Evolutionary conservation across 352 stramenopile genomes (phyloP).

Genomic region (Blastocystis sp.): DNA sequence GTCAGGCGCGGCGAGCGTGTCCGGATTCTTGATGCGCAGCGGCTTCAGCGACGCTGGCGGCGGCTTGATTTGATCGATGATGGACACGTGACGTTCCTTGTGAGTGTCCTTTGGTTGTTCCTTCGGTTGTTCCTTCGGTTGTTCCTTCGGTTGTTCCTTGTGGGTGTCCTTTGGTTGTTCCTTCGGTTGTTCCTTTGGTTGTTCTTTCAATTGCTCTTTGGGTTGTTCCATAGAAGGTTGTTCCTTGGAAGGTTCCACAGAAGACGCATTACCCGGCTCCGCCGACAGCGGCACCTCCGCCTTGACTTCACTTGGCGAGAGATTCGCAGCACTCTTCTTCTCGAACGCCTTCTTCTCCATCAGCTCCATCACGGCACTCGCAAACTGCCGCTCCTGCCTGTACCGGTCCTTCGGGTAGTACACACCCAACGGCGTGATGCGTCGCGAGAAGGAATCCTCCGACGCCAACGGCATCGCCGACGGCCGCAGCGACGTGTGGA

Average conservation of each 20-base stretch:
- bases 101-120: not conserved
- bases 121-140: not conserved
- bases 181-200: not conserved
- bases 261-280: too few species aligned
- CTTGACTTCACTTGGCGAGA: too few species aligned
- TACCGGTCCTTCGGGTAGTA: conserved; percentile 52
- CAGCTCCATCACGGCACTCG: conserved; percentile 33
- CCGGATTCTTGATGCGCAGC: conserved; percentile 39
- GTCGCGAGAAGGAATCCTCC: conserved; percentile 28
- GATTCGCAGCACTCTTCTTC: not conserved
- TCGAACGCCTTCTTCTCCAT: conserved; percentile 10
- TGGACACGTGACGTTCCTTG: conserved; percentile 6
- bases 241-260: too few species aligned
- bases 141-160: not conserved
- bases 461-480: conserved; percentile 5
- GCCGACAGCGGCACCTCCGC: too few species aligned
- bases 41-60: conserved; percentile 13
- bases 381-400: conserved; percentile 52
- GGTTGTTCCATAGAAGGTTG: not conserved
- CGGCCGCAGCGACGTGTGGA: not conserved
- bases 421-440: conserved; percentile 52
- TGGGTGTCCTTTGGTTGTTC: not conserved
- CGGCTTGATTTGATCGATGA: conserved; percentile 34
- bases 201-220: not conserved
- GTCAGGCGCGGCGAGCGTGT: conserved; percentile 8